These are phyloP conservation scores for Circinella minor DNA, from an alignment of 371 early-diverging fungal species.

Conservation along the genomic window DNA sequence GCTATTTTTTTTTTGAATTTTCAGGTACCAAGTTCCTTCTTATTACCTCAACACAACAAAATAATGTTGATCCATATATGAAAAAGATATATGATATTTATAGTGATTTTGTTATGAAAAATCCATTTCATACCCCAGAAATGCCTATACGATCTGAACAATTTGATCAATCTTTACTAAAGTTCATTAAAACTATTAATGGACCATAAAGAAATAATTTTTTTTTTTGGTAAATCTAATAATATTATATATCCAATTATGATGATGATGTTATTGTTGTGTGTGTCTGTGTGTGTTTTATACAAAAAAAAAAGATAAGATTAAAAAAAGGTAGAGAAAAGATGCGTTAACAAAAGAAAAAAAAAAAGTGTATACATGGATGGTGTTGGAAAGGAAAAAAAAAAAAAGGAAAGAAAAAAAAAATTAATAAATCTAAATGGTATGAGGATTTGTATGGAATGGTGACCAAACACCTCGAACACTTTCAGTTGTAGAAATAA, in stretches of 20 bases:
- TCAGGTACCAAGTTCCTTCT: slow-evolving; percentile 94
- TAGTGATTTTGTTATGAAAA: slow-evolving; percentile 97
- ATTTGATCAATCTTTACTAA: slow-evolving; percentile 84
- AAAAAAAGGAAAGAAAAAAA: not conserved
- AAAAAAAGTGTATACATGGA: not conserved
- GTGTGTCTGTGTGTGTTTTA: not conserved
- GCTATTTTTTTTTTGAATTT: not conserved
- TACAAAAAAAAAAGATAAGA: too few species aligned
- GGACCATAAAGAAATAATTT: slow-evolving; percentile 11
- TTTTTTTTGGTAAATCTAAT: too few species aligned
- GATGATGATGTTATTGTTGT: not conserved
- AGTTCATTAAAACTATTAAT: slow-evolving; percentile 63
- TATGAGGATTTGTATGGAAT: slow-evolving; percentile 75
- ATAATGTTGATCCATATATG: slow-evolving; percentile 73
- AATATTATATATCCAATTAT: too few species aligned
- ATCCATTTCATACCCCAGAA: slow-evolving; percentile 98
- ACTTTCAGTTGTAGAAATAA: slow-evolving; percentile 78
- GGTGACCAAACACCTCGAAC: slow-evolving; percentile 92
- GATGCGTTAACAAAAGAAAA: not conserved
- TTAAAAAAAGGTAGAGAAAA: not conserved
- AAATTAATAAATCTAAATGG: slow-evolving; percentile 49
- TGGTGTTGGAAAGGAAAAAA: not conserved
- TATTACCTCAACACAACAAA: slow-evolving; percentile 79
- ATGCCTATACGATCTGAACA: slow-evolving; percentile 98
- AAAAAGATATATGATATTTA: slow-evolving; percentile 87